Evolutionary conservation across 2,329 filamentous ascomycete genomes (phyloP).

Genomic region (Cytospora chrysosperma): DNA sequence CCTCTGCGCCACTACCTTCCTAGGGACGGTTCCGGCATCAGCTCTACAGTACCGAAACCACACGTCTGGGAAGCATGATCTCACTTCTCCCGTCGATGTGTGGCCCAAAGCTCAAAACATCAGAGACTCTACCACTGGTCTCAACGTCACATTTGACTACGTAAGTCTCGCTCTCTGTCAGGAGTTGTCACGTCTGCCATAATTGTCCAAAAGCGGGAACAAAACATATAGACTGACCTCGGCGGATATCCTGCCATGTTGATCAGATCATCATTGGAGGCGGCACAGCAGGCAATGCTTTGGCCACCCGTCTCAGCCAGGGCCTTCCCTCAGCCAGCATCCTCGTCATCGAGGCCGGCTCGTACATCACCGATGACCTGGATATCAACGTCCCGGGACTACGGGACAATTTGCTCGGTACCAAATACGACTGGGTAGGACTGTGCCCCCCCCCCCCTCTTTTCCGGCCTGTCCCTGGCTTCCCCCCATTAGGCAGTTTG

Average conservation of each 20-base stretch:
- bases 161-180: too few relatives aligned
- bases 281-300: constrained; percentile 52
- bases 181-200: background rate
- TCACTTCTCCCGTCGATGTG: background rate
- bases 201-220: too few relatives aligned
- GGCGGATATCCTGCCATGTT: background rate
- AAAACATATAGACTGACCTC: background rate
- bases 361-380: constrained; percentile 28
- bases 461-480: too few relatives aligned
- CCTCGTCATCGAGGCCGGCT: constrained; percentile 46
- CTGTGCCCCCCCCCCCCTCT: background rate
- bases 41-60: background rate
- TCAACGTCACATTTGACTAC: background rate
- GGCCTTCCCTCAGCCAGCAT: constrained; percentile 36
- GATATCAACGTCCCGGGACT: constrained; percentile 38
- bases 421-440: constrained; percentile 39
- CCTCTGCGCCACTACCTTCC: background rate
- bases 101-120: background rate
- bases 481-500: too few relatives aligned
- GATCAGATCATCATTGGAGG: constrained; percentile 47
- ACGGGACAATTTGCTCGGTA: constrained; percentile 38
- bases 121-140: background rate
- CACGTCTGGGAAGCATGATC: background rate
- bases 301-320: constrained; percentile 49
- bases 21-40: background rate